phyloP scores from a whole-genome alignment of 2,329 filamentous ascomycete genomes.

The Claviceps digitariae region DNA sequence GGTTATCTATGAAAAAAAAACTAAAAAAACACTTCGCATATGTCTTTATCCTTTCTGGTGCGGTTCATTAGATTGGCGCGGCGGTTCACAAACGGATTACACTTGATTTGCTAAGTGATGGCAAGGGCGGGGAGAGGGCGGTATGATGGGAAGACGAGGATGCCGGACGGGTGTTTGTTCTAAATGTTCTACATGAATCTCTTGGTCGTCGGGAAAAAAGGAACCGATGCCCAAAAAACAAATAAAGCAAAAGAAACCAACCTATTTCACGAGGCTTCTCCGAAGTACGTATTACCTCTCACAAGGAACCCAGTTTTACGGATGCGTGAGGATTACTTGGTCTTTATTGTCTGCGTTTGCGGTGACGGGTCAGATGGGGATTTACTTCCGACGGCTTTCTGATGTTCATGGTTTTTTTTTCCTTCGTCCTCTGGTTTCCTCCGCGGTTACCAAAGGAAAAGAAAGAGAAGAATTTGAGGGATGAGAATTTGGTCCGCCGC shows the following conservation, averaged over 20 bases:
- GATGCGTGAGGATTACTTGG: not conserved
- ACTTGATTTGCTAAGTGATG: constrained; percentile 35
- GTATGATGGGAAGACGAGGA: constrained; percentile 9
- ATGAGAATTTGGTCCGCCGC: not conserved
- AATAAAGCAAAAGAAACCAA: constrained; percentile 21
- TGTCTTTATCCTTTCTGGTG: constrained; percentile 32
- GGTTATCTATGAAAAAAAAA: constrained; percentile 9
- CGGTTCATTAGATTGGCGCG: constrained; percentile 42
- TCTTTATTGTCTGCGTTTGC: not conserved
- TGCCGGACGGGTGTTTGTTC: constrained; percentile 19
- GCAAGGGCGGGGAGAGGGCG: constrained; percentile 24
- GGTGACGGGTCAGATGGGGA: not conserved
- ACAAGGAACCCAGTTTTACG: not conserved
- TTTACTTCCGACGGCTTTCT: not conserved
- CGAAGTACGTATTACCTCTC: not conserved
- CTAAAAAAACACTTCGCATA: constrained; percentile 20
- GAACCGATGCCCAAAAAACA: constrained; percentile 14
- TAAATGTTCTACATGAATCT: constrained; percentile 22
- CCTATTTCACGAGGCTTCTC: not conserved
- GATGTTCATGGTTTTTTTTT: not conserved
- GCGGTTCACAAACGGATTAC: constrained; percentile 34
- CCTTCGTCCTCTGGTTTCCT: not conserved
- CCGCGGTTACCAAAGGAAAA: not conserved
- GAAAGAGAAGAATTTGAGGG: not conserved
- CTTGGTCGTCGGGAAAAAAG: constrained; percentile 13